These are phyloP conservation scores for Petunia axillaris DNA, from an alignment of 257 asterid genomes.

Conservation along the genomic window DNA sequence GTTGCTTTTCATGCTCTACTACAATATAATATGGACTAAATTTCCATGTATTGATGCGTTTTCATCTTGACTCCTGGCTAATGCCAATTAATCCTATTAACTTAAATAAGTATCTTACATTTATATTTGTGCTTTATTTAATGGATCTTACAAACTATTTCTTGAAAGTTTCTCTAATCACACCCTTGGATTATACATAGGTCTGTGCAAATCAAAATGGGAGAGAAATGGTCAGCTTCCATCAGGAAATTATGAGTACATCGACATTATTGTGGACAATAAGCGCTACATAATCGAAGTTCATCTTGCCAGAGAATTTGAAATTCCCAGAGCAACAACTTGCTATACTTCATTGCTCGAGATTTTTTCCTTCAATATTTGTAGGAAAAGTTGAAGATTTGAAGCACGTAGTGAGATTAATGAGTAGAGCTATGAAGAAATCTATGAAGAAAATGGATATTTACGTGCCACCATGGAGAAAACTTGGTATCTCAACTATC, in stretches of 20 bases:
- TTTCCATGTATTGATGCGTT: neutral
- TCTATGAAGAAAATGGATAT: constrained; percentile 59
- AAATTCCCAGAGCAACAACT: constrained; percentile 62
- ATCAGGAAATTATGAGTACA: constrained; percentile 65
- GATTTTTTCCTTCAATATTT: constrained; percentile 45
- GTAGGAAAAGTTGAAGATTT: constrained; percentile 54
- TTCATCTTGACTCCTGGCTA: neutral
- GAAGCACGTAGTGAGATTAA: constrained; percentile 52
- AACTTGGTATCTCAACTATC: constrained; percentile 23
- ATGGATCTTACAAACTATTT: neutral
- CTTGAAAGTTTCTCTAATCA: neutral
- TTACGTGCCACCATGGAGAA: constrained; percentile 81
- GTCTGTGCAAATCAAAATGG: constrained; percentile 90
- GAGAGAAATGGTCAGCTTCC: constrained; percentile 51
- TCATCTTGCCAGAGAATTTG: constrained; percentile 56
- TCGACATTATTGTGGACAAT: constrained; percentile 54
- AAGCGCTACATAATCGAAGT: constrained; percentile 63
- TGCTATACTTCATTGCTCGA: constrained; percentile 51
- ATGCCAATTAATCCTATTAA: neutral
- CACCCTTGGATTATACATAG: constrained; percentile 31
- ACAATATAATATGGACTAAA: neutral
- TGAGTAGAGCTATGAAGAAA: constrained; percentile 59
- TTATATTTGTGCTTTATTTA: neutral
- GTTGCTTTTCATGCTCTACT: too few relatives aligned
- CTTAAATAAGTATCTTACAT: neutral